Percentiles rank a stretch among this genome's conserved stretches.
Conservation (phyloP, 768 basidiomycete genomes). For the Boletus insuetus region DNA sequence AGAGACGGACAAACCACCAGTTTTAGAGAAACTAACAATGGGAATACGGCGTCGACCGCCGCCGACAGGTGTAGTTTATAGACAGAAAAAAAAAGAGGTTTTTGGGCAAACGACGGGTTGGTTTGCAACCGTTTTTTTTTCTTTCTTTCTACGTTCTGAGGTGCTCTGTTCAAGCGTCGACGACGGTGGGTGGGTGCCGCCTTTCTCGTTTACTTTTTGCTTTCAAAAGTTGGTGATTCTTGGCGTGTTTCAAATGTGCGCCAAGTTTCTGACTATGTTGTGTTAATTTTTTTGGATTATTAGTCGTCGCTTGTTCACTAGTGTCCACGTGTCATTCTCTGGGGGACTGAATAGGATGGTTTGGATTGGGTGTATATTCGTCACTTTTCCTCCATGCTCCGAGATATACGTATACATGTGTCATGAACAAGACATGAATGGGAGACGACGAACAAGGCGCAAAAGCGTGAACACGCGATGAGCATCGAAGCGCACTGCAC, state of each 20-base stretch:
- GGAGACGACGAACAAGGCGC: too few species aligned
- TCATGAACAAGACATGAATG: too few species aligned
- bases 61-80: constrained; percentile 6
- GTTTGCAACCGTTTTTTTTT: constrained; percentile 11
- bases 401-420: too few species aligned
- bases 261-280: too few species aligned
- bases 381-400: too few species aligned
- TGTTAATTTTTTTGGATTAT: too few species aligned
- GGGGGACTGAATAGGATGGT: background rate
- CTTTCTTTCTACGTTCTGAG: background rate
- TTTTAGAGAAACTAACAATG: background rate
- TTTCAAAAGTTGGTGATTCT: background rate
- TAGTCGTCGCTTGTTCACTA: background rate
- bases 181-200: too few species aligned
- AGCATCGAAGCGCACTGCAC: too few species aligned
- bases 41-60: constrained; percentile 8
- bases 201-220: too few species aligned
- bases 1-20: too few species aligned
- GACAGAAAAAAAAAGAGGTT: too few species aligned
- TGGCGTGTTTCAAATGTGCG: background rate
- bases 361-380: background rate
- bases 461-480: background rate
- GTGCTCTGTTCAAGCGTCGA: too few species aligned
- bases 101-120: constrained; percentile 16
- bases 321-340: background rate